Base-by-base conservation (phyloP, 2,329 filamentous ascomycete species). In the Elsinoe ampelina region DNA sequence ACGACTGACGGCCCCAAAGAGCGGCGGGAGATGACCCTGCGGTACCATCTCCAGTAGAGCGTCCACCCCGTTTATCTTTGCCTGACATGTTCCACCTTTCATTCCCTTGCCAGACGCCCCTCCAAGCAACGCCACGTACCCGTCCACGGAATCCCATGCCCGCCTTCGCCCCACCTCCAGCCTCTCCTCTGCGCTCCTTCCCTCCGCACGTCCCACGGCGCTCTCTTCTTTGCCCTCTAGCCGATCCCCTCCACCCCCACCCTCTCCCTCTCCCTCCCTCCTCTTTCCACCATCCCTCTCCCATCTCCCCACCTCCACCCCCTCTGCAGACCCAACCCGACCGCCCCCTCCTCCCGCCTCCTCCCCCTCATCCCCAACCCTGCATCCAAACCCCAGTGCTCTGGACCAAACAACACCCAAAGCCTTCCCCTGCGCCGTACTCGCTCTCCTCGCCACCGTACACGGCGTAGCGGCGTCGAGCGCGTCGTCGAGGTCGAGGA, bases 401-500 rank as follows among this genome's bases (percentile, higher is more conserved):
- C 66, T 61, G 66, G 91, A 86, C 86, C 87, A 93, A 30, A 93
- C 81, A 5, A 79, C 77, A 7, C 92, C 75, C 58, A 93, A 72
- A 3, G 88, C 88, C 57, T 86, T 75, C 7, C 88, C 88, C 70
- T 93, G 88, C 1, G 85, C 82, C 50, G 86, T 78, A 61, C 84
- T 88, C 0, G 88, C 87, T 15, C 88, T 80, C 0, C 87, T 78
- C 11, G 85, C 87, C 12, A 93, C 88, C n/a, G 86, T 83, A 71
- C 88, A 93, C 43, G 87, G 78, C 7, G 87, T 84, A 26, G 82
- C 80, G 7, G 89, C 87, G 69, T 93, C 89, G 50, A 88, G 81
- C 62, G 80, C 76, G 71, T 93, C 88, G 72, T 92, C 88, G 5
- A 92, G 76, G 0, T 71, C 68, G 8, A 75, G 68, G 4, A 90